These are phyloP conservation scores for Lipomyces sp. DNA, from an alignment of 805 yeast species.

Conservation along the genomic window DNA sequence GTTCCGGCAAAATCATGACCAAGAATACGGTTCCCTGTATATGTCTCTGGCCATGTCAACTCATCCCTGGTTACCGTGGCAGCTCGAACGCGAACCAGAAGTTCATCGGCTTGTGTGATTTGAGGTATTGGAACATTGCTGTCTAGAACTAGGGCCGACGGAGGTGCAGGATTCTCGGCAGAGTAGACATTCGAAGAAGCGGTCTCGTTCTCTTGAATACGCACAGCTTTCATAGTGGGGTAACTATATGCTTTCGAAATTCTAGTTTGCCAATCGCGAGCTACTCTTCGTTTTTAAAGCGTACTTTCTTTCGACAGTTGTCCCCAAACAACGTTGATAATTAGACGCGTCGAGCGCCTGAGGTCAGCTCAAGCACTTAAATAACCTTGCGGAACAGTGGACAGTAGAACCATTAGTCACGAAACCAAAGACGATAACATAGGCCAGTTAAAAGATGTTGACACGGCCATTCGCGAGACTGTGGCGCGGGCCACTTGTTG, in stretches of 20 bases:
- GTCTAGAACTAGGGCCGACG: constrained; percentile 2
- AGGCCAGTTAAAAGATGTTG: background rate
- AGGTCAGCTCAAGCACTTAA: background rate
- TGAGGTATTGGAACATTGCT: background rate
- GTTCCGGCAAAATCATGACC: constrained; percentile 7
- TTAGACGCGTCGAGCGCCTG: background rate
- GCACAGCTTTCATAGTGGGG: background rate
- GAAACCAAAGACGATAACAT: background rate
- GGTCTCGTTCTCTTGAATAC: background rate
- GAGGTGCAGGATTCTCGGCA: background rate
- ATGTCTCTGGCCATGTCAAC: constrained; percentile 7
- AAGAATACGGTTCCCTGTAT: background rate
- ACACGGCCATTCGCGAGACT: background rate
- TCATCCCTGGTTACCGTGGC: constrained; percentile 3
- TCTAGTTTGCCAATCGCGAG: background rate
- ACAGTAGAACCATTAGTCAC: background rate
- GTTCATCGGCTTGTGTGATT: background rate
- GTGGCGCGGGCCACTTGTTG: background rate
- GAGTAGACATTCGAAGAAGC: background rate
- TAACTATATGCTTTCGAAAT: background rate
- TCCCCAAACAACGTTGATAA: too few relatives aligned
- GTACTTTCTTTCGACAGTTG: too few relatives aligned
- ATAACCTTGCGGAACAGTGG: background rate
- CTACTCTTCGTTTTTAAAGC: too few relatives aligned
- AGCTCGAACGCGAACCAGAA: background rate